Conservation (phyloP, 805 yeast species). For the Hanseniaspora jakobsenii region DNA sequence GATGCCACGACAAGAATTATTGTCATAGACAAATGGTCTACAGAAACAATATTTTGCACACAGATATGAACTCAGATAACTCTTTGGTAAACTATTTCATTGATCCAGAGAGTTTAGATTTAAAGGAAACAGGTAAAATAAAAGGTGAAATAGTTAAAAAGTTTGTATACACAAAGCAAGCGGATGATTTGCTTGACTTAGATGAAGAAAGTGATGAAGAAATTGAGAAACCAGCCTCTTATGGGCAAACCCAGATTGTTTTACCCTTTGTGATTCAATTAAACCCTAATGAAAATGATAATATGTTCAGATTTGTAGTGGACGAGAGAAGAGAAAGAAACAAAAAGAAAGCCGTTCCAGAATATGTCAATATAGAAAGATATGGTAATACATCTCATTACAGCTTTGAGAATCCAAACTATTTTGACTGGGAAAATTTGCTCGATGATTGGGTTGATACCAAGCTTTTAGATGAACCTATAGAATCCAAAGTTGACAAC, state of each 20-base stretch:
- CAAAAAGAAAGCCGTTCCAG: slow-evolving; percentile 19
- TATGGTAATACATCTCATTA: slow-evolving; percentile 49
- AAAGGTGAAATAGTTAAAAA: slow-evolving; percentile 36
- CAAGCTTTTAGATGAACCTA: too few species aligned
- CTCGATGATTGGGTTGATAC: neutral
- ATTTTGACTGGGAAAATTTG: slow-evolving; percentile 6
- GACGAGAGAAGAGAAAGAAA: slow-evolving; percentile 44
- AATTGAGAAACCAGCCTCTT: too few species aligned
- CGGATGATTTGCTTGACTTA: neutral
- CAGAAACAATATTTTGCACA: slow-evolving; percentile 26
- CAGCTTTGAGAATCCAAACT: slow-evolving; percentile 35
- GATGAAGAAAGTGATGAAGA: neutral
- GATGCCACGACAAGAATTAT: slow-evolving; percentile 70
- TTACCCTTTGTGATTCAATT: slow-evolving; percentile 50
- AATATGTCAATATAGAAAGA: slow-evolving; percentile 35
- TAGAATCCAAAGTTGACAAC: too few species aligned
- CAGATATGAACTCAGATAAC: slow-evolving; percentile 34
- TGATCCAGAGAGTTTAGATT: slow-evolving; percentile 20
- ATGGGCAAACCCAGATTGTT: slow-evolving; percentile 30
- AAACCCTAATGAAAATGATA: slow-evolving; percentile 36
- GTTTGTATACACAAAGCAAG: slow-evolving; percentile 21
- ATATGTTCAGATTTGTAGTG: slow-evolving; percentile 43
- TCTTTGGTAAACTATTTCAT: slow-evolving; percentile 24
- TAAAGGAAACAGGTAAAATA: slow-evolving; percentile 9
- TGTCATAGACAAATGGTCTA: slow-evolving; percentile 59